phyloP scores from a whole-genome alignment of 306 rosid genomes.

The Coriaria nepalensis region DNA sequence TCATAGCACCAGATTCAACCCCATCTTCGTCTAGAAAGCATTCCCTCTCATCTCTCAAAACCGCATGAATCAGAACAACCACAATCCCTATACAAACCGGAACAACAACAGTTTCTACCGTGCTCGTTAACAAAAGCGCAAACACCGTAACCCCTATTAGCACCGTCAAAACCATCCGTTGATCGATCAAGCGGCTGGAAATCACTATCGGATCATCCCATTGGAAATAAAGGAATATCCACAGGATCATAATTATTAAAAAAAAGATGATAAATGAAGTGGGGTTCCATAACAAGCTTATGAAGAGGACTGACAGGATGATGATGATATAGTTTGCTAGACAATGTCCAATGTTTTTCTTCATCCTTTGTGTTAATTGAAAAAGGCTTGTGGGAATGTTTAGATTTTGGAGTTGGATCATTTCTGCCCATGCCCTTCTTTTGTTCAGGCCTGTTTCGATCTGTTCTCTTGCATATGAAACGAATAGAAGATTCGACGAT shows the following conservation, averaged over 20 bases:
- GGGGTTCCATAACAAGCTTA: conserved; percentile 50
- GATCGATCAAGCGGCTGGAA: conserved; percentile 24
- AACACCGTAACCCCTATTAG: conserved; percentile 26
- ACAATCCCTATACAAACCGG: conserved; percentile 24
- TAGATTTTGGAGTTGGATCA: conserved; percentile 25
- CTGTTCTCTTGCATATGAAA: conserved; percentile 23
- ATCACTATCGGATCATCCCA: conserved; percentile 31
- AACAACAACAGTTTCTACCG: conserved; percentile 23
- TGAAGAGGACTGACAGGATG: conserved; percentile 27
- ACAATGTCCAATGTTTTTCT: conserved; percentile 26
- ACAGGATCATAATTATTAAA: conserved; percentile 25
- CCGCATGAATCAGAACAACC: conserved; percentile 31
- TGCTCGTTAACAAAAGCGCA: conserved; percentile 29
- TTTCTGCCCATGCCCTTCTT: conserved; percentile 48
- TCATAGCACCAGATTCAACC: conserved; percentile 15
- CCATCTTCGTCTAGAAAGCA: conserved; percentile 33
- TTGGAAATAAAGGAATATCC: conserved; percentile 39
- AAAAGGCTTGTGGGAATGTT: conserved; percentile 26
- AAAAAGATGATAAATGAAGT: conserved; percentile 26
- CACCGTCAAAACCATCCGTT: conserved; percentile 19
- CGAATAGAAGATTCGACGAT: conserved; percentile 8
- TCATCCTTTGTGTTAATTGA: conserved; percentile 28
- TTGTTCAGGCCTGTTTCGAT: conserved; percentile 22
- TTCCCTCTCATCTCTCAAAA: conserved; percentile 38
- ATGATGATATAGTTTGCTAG: conserved; percentile 37